phyloP scores from a whole-genome alignment of 306 rosid genomes.

The Leucaena leucocephala region DNA sequence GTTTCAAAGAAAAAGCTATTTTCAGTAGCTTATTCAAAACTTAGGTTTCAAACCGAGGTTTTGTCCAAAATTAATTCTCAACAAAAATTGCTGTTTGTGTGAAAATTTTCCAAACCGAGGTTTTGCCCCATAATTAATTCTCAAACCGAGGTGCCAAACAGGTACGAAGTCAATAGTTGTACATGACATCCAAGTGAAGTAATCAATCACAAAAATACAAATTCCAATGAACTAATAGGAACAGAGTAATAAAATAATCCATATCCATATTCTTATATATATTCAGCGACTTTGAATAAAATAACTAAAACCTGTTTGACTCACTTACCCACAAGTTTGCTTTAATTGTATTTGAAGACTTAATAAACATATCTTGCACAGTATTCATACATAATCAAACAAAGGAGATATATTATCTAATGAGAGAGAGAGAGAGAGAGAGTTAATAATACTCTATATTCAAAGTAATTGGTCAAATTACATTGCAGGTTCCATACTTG shows the following conservation, averaged over 20 bases:
- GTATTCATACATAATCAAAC: background rate
- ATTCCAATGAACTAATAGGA: background rate
- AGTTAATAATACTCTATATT: background rate
- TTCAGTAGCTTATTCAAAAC: no score
- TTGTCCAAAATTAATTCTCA: no score
- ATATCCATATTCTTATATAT: background rate
- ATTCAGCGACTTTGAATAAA: constrained; percentile 5
- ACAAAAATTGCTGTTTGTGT: no score
- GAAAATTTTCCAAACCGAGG: no score
- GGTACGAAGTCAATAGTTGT: background rate
- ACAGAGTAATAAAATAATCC: background rate
- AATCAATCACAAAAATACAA: background rate
- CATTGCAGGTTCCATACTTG: background rate
- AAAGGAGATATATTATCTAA: background rate
- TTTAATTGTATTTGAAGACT: background rate
- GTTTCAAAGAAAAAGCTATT: no score
- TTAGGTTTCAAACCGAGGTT: no score
- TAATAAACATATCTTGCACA: background rate
- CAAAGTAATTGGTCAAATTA: background rate
- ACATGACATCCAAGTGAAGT: background rate
- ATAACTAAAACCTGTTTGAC: background rate
- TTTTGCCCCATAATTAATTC: no score
- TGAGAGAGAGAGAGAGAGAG: background rate
- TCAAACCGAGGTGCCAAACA: no score
- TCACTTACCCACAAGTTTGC: background rate